Evolutionary conservation across 768 basidiomycete genomes (phyloP).

Genomic region (Glaciozyma martinii): DNA sequence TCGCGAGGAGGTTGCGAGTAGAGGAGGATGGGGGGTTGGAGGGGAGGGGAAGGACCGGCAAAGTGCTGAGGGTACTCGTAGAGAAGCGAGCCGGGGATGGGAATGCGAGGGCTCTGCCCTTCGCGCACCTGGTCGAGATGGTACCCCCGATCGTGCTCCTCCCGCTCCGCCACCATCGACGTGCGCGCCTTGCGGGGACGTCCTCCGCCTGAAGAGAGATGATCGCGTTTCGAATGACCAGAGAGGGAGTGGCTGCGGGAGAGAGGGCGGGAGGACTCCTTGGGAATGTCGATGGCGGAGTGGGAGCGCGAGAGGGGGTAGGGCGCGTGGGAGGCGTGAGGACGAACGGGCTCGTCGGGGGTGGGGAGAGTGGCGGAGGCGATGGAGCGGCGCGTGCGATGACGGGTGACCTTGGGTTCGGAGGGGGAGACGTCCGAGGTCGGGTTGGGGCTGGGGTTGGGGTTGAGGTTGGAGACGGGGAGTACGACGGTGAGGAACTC

Average conservation of each 20-base stretch:
- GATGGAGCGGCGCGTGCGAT: constrained; percentile 8
- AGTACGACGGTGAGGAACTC: constrained; percentile 2
- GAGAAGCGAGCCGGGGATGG: not conserved
- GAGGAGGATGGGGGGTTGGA: not conserved
- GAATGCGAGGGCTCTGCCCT: not conserved
- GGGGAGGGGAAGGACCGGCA: too few relatives aligned
- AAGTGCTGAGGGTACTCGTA: too few relatives aligned
- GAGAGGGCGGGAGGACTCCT: constrained; percentile 4
- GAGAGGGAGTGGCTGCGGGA: constrained; percentile 17
- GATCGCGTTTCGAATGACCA: not conserved
- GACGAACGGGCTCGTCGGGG: not conserved
- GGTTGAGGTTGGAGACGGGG: not conserved
- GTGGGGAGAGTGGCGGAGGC: constrained; percentile 2
- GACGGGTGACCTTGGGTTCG: not conserved
- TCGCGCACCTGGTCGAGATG: not conserved
- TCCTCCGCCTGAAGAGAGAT: not conserved
- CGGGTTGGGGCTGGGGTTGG: not conserved
- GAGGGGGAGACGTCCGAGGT: not conserved
- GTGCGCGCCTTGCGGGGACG: not conserved
- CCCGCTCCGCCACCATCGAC: not conserved
- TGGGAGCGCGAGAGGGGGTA: constrained; percentile 24
- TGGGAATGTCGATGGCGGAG: constrained; percentile 2
- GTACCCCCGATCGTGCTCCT: not conserved
- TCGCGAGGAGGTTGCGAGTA: not conserved
- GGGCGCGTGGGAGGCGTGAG: constrained; percentile 4